Conservation (phyloP, 2,329 filamentous ascomycete species). For the Pseudocercospora fuligena region DNA sequence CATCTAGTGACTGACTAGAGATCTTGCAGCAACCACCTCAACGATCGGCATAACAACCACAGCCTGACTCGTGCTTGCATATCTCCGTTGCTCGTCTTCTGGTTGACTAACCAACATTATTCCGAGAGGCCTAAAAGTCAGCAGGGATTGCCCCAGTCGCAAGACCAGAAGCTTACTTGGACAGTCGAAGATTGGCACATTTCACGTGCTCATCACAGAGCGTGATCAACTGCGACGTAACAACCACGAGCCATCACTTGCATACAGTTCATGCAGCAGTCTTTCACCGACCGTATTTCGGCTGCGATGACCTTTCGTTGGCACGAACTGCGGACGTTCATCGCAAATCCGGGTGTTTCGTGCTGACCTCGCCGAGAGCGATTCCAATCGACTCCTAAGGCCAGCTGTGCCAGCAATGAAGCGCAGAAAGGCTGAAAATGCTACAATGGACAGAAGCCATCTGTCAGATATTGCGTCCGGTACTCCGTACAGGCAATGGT, state of each 20-base stretch:
- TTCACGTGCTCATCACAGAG: conserved; percentile 1
- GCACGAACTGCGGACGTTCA: background rate
- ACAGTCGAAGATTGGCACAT: background rate
- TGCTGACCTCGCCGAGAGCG: background rate
- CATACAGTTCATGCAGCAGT: background rate
- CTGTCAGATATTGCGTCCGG: too few species aligned
- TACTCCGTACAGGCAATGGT: too few species aligned
- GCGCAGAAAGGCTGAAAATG: background rate
- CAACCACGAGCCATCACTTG: background rate
- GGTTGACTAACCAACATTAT: background rate
- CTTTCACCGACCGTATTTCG: background rate
- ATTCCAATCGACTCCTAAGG: too few species aligned
- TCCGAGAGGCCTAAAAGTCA: background rate
- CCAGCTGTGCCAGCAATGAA: background rate
- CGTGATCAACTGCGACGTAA: background rate
- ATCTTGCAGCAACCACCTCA: background rate
- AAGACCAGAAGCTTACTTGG: background rate
- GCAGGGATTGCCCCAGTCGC: background rate
- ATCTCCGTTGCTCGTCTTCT: background rate
- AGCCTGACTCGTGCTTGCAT: conserved; percentile 7
- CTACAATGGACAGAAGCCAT: too few species aligned
- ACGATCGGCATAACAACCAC: conserved; percentile 4
- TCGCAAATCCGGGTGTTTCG: background rate
- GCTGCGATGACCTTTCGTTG: background rate
- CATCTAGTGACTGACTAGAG: background rate